These are phyloP conservation scores for Cynara cardunculus DNA, from an alignment of 129 eudicot genomes.

Conservation along the genomic window DNA sequence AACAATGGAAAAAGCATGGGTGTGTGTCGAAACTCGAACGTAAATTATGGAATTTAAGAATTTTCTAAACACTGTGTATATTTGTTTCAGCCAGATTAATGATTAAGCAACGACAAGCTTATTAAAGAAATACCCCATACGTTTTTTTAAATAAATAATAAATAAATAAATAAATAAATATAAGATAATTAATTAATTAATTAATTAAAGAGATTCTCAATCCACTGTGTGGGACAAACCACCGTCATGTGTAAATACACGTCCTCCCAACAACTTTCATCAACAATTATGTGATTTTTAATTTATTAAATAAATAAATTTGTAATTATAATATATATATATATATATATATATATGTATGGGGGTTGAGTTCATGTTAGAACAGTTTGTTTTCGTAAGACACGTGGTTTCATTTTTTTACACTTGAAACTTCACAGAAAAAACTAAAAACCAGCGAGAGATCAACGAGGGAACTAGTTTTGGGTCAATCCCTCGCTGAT, in stretches of 20 bases:
- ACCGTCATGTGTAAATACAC: background rate
- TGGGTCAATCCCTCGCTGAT: too few relatives aligned
- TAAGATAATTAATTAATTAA: background rate
- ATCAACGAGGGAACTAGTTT: too few relatives aligned
- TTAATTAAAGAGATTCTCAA: background rate
- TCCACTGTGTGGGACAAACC: conserved; percentile 15
- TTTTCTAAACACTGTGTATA: background rate
- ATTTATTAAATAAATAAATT: too few relatives aligned
- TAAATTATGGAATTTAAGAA: conserved; percentile 18
- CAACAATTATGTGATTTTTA: background rate
- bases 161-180: background rate
- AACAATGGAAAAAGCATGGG: conserved; percentile 16
- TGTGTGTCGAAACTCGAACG: conserved; percentile 19
- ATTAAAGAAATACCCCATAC: background rate
- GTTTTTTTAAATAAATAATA: background rate
- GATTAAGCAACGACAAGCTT: conserved; percentile 7
- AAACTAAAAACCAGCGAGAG: too few relatives aligned
- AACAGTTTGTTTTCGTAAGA: too few relatives aligned
- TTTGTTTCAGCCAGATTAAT: background rate
- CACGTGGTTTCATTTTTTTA: too few relatives aligned
- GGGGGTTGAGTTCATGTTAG: too few relatives aligned
- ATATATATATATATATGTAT: too few relatives aligned
- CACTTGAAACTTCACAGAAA: too few relatives aligned
- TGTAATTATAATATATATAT: too few relatives aligned
- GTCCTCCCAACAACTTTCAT: background rate